Evolutionary conservation across 106 monocot species (phyloP), one percentile per base, ranked within the genome.

Genomic region (Allium sativum): DNA sequence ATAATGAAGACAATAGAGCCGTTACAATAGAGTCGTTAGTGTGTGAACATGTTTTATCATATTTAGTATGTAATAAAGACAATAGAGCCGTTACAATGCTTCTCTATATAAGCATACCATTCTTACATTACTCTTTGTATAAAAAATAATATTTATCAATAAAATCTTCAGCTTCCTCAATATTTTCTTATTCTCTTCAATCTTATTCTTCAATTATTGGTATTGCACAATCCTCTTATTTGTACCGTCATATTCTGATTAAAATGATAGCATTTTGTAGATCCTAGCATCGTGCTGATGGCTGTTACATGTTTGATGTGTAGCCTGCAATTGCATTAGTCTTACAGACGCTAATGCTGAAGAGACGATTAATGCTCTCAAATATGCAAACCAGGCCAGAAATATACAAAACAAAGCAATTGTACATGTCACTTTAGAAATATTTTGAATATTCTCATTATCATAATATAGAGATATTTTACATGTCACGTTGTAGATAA

Each of bases 361-460:
- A 77, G 98, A 98, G 68, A 98, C 91, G n/a, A 85, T 98, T 21
- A 98, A 98, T 50, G 92, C 98, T 55, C 70, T 98, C 6, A 91
- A 98, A 74, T 98, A 91, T 81, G 98, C 98, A 4, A 98, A 98
- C 64, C 88, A 91, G 56, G 98, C 98, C 40, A 82, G 92, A 8
- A 98, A 98, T 73, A 98, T 98, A 21, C 91, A 88, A 61, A 98
- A 98, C 21, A 98, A 98, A 70, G 91, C 91, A 47, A 88, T 98
- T 80, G 59, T 44, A 48, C 15, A 2, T 48, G 1, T 2, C 6
- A 48, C 1, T 10, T 5, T 1, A 3, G 1, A 12, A 31, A 31
- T 31, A 31, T 31, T 31, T 31, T 31, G 31, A 31, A 31, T 48
- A 12, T 48, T 15, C 4, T 48, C 10, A 48, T 2, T 12, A 48